These are phyloP conservation scores for Sanghuangporus baumii DNA, from an alignment of 1,284 basidiomycete genomes.

Conservation along the genomic window DNA sequence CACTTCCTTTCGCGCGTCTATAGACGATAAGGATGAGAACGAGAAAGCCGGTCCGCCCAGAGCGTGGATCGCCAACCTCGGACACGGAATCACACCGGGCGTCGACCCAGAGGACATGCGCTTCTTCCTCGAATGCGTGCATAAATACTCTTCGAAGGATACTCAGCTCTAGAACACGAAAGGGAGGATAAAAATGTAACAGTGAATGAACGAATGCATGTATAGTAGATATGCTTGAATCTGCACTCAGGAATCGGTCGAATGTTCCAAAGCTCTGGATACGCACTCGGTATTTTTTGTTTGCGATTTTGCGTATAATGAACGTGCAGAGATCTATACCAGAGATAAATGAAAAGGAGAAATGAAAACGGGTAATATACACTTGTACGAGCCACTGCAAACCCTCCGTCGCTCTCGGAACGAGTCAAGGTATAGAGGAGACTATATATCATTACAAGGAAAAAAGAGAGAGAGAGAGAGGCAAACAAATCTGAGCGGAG, in stretches of 20 bases:
- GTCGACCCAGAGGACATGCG: constrained; percentile 87
- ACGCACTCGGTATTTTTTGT: background rate
- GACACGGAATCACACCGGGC: constrained; percentile 97
- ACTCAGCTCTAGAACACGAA: background rate
- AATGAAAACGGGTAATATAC: constrained; percentile 1
- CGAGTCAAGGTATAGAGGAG: background rate
- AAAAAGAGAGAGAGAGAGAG: background rate
- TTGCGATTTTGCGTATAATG: background rate
- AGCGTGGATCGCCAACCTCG: constrained; percentile 94
- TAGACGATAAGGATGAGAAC: constrained; percentile 21
- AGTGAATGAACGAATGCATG: too few relatives aligned
- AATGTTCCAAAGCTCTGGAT: background rate
- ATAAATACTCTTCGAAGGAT: constrained; percentile 62
- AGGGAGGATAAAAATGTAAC: background rate
- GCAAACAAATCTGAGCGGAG: background rate
- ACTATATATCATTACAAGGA: background rate
- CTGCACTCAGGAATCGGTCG: background rate
- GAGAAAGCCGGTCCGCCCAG: constrained; percentile 36
- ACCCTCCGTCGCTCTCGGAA: background rate
- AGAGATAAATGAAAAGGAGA: background rate
- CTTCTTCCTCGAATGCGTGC: constrained; percentile 89
- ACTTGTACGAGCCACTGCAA: constrained; percentile 6
- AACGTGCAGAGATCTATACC: background rate
- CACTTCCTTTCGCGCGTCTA: constrained; percentile 57
- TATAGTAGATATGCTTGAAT: too few relatives aligned